These are phyloP conservation scores for Zoysia matrella DNA, from an alignment of 202 grass and related monocot genomes.

Conservation along the genomic window DNA sequence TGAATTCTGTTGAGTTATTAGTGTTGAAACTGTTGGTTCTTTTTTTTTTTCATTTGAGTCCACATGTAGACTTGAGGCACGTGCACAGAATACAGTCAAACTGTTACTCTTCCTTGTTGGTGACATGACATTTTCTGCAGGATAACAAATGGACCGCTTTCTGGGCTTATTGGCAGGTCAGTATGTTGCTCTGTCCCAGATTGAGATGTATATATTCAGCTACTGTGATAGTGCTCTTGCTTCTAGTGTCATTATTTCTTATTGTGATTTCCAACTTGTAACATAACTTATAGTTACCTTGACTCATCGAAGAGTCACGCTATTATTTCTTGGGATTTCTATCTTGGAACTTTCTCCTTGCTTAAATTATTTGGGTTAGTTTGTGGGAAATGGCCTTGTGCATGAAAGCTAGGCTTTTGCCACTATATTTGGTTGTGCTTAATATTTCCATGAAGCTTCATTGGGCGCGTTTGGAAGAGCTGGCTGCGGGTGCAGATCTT, in stretches of 20 bases:
- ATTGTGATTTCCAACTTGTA: slow-evolving; percentile 3
- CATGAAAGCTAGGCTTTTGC: neutral
- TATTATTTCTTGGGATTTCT: too few relatives aligned
- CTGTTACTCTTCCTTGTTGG: slow-evolving; percentile 16
- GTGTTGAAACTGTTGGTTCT: slow-evolving; percentile 2
- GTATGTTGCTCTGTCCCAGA: slow-evolving; percentile 42
- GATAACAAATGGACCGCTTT: slow-evolving; percentile 95
- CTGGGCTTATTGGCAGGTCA: slow-evolving; percentile 91
- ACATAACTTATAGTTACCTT: neutral
- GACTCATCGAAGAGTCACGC: slow-evolving; percentile 11
- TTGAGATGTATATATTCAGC: slow-evolving; percentile 26
- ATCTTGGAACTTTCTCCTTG: slow-evolving; percentile 13
- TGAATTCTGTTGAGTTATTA: slow-evolving; percentile 21
- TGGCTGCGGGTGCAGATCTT: too few relatives aligned
- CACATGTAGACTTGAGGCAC: neutral
- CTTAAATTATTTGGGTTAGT: slow-evolving; percentile 10
- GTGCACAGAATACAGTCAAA: slow-evolving; percentile 9
- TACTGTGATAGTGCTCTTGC: neutral
- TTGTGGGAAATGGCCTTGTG: neutral
- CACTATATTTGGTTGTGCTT: neutral
- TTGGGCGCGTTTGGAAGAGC: neutral
- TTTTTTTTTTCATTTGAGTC: slow-evolving; percentile 6
- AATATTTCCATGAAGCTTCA: slow-evolving; percentile 1
- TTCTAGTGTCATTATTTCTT: slow-evolving; percentile 18
- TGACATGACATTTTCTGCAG: slow-evolving; percentile 50